phyloP scores from a whole-genome alignment of 1,139 yeast species.

The Kazachstania sp. region DNA sequence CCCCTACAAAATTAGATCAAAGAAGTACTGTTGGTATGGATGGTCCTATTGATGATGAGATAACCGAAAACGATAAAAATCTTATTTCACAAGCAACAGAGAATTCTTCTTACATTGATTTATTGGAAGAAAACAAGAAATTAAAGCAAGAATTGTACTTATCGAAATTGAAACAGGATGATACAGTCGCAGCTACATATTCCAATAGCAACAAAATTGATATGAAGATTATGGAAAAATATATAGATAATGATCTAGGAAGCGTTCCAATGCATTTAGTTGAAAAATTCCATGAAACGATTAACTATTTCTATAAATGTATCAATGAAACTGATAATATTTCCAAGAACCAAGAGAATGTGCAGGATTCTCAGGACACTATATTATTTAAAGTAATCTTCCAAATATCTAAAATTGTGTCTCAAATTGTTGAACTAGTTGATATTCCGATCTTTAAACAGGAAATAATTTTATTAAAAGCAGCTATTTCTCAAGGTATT shows the following conservation, averaged over 20 bases:
- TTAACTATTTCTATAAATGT: slow-evolving; percentile 3
- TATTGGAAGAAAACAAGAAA: slow-evolving; percentile 2
- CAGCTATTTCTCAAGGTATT: slow-evolving; percentile 66
- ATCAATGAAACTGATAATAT: background rate
- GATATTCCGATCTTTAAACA: slow-evolving; percentile 18
- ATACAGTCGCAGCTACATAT: background rate
- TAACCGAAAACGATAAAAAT: background rate
- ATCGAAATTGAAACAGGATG: background rate
- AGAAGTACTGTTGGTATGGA: background rate
- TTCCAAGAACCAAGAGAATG: background rate
- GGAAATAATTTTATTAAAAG: slow-evolving; percentile 41
- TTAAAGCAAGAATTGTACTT: background rate
- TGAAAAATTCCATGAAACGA: slow-evolving; percentile 1
- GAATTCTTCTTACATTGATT: background rate
- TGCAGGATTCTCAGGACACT: slow-evolving; percentile 17
- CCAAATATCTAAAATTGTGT: slow-evolving; percentile 36
- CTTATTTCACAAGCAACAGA: background rate
- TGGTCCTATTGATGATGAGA: no score
- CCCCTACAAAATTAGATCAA: slow-evolving; percentile 1
- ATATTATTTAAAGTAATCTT: slow-evolving; percentile 49
- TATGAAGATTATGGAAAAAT: background rate
- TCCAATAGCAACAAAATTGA: background rate
- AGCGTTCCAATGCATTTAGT: slow-evolving; percentile 3
- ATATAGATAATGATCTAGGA: slow-evolving; percentile 2
- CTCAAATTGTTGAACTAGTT: slow-evolving; percentile 7